Evolutionary conservation across 1,284 basidiomycete genomes (phyloP), one percentile per base, ranked within the genome.

Genomic region (Fistulinella cinereoalba): DNA sequence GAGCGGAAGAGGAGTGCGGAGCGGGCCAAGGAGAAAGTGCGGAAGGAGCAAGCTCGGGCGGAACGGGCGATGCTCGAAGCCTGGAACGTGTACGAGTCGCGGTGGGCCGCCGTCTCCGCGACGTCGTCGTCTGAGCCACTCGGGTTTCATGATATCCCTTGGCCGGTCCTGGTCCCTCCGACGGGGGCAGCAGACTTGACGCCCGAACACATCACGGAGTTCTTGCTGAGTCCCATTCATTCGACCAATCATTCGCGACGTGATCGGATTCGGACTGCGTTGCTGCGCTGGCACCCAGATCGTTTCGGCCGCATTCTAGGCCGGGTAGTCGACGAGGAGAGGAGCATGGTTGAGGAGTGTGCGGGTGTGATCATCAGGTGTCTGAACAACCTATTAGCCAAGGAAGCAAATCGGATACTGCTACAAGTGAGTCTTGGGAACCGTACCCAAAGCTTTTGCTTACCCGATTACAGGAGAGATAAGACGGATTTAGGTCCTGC

Each of bases 211-310:
- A 72, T 88, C 39, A 61, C 69, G 10, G 58, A 62, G 41, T 85
- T 89, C 61, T 67, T 89, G 33, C 65, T 86, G 37, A 83, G 83
- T 15, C 71, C 76, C 10, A 52, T 69, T 24, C 83, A 86, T 63
- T 84, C 84, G n/a, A 68, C 69, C 41, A 68, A 68, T 19, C 72
- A 76, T 51, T 71, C 76, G 33, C 73, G 72, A 52, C 84, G 80
- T 61, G 83, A 88, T 41, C 73, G 84, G 43, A 74, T 88, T 49
- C 75, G 79, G 39, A 71, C 65, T 28, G 85, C 82, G 3, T 72
- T 85, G 60, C 73, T 85, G 27, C 71, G 83, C 44, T 89, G 86
- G 85, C 86, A 89, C 60, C 87, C 87, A 3, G 87, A 89, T 63
- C 71, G 84, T 37, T 88, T 89, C 67, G 68, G 73, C 47, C 67